These are phyloP conservation scores for Rhizoclosmatium sp. DNA, from an alignment of 192 early-diverging fungal genomes.

Conservation along the genomic window DNA sequence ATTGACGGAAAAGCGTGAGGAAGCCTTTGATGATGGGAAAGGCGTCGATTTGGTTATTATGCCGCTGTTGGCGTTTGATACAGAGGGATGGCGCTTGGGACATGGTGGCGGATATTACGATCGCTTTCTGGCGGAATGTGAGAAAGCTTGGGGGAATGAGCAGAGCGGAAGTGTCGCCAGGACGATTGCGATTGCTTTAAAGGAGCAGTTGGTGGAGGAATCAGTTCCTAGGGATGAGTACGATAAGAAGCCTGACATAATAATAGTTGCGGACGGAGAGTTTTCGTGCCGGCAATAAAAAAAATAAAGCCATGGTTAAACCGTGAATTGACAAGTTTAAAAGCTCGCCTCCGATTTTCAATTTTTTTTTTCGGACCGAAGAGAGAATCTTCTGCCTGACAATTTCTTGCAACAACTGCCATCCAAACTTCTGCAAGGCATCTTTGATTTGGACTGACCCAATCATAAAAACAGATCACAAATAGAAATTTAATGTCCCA, in stretches of 20 bases:
- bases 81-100: constrained; percentile 30
- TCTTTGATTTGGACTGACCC: too few relatives aligned
- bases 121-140: constrained; percentile 27
- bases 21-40: not conserved
- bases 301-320: too few relatives aligned
- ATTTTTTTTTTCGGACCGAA: too few relatives aligned
- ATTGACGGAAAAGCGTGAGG: constrained; percentile 28
- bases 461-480: too few relatives aligned
- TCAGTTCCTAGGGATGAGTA: constrained; percentile 26
- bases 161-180: not conserved
- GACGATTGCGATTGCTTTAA: constrained; percentile 26
- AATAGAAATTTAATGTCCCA: too few relatives aligned
- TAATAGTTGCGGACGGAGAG: not conserved
- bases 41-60: constrained; percentile 21
- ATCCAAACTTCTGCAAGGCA: too few relatives aligned
- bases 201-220: constrained; percentile 16
- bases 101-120: constrained; percentile 38
- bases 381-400: too few relatives aligned
- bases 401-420: too few relatives aligned
- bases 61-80: constrained; percentile 21
- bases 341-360: too few relatives aligned
- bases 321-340: too few relatives aligned
- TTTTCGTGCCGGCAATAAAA: too few relatives aligned
- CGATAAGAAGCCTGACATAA: constrained; percentile 21
- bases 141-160: not conserved